phyloP scores from a whole-genome alignment of 2,329 filamentous ascomycete genomes.

The Hymenoscyphus infarciens region DNA sequence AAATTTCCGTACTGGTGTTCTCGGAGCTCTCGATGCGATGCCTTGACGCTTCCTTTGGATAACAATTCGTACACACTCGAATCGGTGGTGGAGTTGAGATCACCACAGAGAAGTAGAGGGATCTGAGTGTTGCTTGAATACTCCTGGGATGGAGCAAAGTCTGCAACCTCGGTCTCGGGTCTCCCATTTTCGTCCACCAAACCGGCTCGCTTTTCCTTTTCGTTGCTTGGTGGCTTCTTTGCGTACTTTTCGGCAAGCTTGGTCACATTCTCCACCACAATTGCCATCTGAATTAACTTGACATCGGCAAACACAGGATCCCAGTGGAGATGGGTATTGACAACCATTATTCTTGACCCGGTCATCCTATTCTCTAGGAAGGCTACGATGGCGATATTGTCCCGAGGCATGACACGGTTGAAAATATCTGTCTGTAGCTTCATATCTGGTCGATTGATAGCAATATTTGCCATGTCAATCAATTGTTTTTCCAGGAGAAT shows the following conservation, averaged over 20 bases:
- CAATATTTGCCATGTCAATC: constrained; percentile 86
- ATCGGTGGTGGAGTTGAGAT: constrained; percentile 87
- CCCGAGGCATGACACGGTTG: constrained; percentile 97
- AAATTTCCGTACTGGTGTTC: constrained; percentile 89
- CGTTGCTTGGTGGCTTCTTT: constrained; percentile 72
- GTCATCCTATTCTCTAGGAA: constrained; percentile 91
- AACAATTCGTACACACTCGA: constrained; percentile 92
- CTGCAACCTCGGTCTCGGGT: constrained; percentile 49
- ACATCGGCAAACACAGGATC: constrained; percentile 88
- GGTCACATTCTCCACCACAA: constrained; percentile 87
- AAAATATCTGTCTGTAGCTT: constrained; percentile 97
- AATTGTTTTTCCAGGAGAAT: constrained; percentile 91
- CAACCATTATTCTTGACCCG: constrained; percentile 86
- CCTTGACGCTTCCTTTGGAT: constrained; percentile 71
- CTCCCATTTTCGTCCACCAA: constrained; percentile 42
- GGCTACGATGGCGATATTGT: constrained; percentile 89
- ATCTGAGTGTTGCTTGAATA: constrained; percentile 86
- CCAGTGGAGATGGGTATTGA: constrained; percentile 94
- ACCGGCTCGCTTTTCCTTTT: constrained; percentile 54
- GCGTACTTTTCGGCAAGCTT: constrained; percentile 84
- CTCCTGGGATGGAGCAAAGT: constrained; percentile 76
- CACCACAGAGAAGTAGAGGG: constrained; percentile 85
- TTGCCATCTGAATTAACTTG: constrained; percentile 93
- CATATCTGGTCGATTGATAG: constrained; percentile 93
- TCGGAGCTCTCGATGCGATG: constrained; percentile 75